Percentiles rank a stretch among this genome's conserved stretches.
These are phyloP conservation scores for Umbelopsis isabellina DNA, from an alignment of 192 early-diverging fungal species.

Conservation along the genomic window DNA sequence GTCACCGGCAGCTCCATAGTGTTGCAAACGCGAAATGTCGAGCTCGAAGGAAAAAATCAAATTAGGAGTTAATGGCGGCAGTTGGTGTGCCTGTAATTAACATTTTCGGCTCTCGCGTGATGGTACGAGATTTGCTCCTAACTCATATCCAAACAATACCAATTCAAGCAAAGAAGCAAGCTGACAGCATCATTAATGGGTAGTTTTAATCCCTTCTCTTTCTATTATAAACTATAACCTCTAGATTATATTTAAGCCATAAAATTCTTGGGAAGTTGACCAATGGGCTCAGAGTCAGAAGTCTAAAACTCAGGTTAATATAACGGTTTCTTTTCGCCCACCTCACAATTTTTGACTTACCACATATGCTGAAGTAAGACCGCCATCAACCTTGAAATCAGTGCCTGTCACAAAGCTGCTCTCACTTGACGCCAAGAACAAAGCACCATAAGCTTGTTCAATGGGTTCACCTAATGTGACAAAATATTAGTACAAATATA, in stretches of 20 bases:
- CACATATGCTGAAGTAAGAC: slow-evolving; percentile 77
- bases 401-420: slow-evolving; percentile 78
- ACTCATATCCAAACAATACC: too few species aligned
- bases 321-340: too few species aligned
- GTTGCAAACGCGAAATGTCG: too few species aligned
- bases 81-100: too few species aligned
- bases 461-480: slow-evolving; percentile 70
- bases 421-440: slow-evolving; percentile 87
- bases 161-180: too few species aligned
- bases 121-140: too few species aligned
- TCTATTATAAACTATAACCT: neutral
- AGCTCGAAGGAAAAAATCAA: too few species aligned
- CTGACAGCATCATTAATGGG: too few species aligned
- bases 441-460: slow-evolving; percentile 78
- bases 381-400: slow-evolving; percentile 84
- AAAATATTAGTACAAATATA: neutral
- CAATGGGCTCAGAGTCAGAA: slow-evolving; percentile 45
- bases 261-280: slow-evolving; percentile 37
- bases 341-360: slow-evolving; percentile 29
- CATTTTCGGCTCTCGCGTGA: too few species aligned
- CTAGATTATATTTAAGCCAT: slow-evolving; percentile 18
- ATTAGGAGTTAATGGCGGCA: too few species aligned
- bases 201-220: too few species aligned
- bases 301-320: slow-evolving; percentile 31
- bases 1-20: slow-evolving; percentile 72